These are phyloP conservation scores for Backusella macrospora DNA, from an alignment of 192 early-diverging fungal species.

Conservation along the genomic window DNA sequence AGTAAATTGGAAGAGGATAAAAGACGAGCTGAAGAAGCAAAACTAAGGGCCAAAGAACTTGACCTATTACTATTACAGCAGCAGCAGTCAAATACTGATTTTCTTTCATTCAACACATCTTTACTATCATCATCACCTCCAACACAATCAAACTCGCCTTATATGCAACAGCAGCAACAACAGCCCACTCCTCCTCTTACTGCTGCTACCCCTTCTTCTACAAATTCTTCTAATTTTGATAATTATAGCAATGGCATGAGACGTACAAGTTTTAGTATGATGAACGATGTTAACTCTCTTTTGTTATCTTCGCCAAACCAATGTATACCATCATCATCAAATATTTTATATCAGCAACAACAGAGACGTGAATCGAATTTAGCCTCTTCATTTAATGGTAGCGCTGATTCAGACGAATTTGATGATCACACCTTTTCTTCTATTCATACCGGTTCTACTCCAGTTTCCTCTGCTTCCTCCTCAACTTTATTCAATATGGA, in stretches of 20 bases:
- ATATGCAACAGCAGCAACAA: slow-evolving; percentile 10
- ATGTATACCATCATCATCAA: slow-evolving; percentile 13
- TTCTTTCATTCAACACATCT: slow-evolving; percentile 9
- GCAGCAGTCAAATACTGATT: not conserved
- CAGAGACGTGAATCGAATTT: slow-evolving; percentile 22
- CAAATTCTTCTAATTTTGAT: not conserved
- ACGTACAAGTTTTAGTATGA: slow-evolving; percentile 5
- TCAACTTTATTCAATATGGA: slow-evolving; percentile 4
- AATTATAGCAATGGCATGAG: not conserved
- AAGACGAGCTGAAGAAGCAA: slow-evolving; percentile 57
- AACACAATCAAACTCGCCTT: not conserved
- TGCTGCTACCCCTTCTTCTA: slow-evolving; percentile 19
- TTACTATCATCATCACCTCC: not conserved
- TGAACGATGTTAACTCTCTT: not conserved
- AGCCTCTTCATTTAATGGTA: slow-evolving; percentile 18
- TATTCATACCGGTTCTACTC: not conserved
- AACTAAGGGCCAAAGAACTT: slow-evolving; percentile 40
- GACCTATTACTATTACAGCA: not conserved
- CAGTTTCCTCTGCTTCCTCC: not conserved
- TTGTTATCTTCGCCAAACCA: slow-evolving; percentile 4
- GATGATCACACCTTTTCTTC: slow-evolving; percentile 19
- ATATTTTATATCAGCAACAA: not conserved
- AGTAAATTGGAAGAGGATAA: slow-evolving; percentile 61
- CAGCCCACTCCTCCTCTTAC: slow-evolving; percentile 14
- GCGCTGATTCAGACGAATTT: slow-evolving; percentile 30